Evolutionary conservation across 2,329 filamentous ascomycete species (phyloP), one percentile per base, ranked within the genome.

Genomic region (Talaromyces sp.): DNA sequence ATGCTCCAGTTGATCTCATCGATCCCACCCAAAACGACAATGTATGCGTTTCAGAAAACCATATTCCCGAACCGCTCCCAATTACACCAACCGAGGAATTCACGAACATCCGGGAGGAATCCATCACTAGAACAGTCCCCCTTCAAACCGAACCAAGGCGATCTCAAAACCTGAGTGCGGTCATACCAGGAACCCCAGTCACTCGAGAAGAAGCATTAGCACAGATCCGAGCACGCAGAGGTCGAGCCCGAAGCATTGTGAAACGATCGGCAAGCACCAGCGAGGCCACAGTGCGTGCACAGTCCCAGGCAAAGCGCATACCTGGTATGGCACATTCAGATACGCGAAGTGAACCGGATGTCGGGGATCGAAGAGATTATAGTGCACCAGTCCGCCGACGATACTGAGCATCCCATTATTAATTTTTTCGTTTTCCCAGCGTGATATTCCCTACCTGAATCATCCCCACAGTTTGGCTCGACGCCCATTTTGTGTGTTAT

Each of bases 141-240:
- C 64, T 74, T 21, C 71, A 68, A 29, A 56, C 63, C 19, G 74
- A 73, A 52, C 69, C 67, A 12, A 54, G 58, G 46, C 53, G 61
- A 17, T 48, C 62, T 2, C 61, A 64, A 3, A 67, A 69, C 57
- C 56, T 66, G 54, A 63, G 70, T 54, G 65, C 65, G 29, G 66
- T 68, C 27, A 63, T 78, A 17, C 72, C 74, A 1, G 74, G 75
- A n/a, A 77, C 75, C 0, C 77, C 78, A 3, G 73, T 80, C 57
- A 76, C 72, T 55, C 75, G 79, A 21, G 79, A 81, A 68, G 74
- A 78, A 61, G 79, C 79, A 1, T 70, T 81, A 1, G 79, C 79
- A 8, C 78, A 80, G 63, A 81, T 81, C 48, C 69, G 77, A 60
- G 78, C 78, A n/a, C 69, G 79, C 53, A 72, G 79, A 58, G 77